Conservation (phyloP, 176 grass and related monocot species). For the Bromus sterilis region DNA sequence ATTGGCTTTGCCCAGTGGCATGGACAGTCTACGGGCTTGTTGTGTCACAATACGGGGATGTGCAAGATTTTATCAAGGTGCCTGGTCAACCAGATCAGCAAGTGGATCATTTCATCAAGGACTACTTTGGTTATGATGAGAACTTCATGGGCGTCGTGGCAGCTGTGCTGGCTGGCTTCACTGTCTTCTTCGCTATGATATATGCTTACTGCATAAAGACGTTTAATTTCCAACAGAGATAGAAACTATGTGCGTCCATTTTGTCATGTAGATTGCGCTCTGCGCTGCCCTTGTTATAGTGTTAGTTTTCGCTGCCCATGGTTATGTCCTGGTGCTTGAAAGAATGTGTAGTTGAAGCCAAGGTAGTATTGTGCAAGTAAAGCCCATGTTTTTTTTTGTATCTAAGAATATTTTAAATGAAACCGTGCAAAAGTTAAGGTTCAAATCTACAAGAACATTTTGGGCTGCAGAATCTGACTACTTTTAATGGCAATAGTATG, state of each 20-base stretch:
- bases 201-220: conserved; percentile 67
- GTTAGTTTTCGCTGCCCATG: background rate
- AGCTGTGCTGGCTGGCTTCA: conserved; percentile 48
- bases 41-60: conserved; percentile 71
- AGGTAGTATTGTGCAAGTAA: background rate
- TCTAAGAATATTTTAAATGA: background rate
- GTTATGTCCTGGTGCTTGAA: background rate
- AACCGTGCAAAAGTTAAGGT: background rate
- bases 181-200: conserved; percentile 61
- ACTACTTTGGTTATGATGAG: conserved; percentile 51
- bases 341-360: background rate
- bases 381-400: background rate
- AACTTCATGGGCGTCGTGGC: conserved; percentile 69
- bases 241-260: background rate
- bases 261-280: background rate
- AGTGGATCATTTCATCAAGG: conserved; percentile 41
- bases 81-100: conserved; percentile 24
- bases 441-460: background rate
- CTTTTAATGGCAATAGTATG: background rate
- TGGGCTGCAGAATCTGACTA: background rate
- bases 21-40: conserved; percentile 85
- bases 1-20: conserved; percentile 57
- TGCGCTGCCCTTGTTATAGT: background rate
- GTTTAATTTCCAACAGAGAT: conserved; percentile 78
- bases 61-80: conserved; percentile 34